A percentile compares a stretch with the other conserved stretches of the same genome.
These are phyloP conservation scores for Nemophila menziesii DNA, from an alignment of 257 asterid genomes.

Conservation along the genomic window DNA sequence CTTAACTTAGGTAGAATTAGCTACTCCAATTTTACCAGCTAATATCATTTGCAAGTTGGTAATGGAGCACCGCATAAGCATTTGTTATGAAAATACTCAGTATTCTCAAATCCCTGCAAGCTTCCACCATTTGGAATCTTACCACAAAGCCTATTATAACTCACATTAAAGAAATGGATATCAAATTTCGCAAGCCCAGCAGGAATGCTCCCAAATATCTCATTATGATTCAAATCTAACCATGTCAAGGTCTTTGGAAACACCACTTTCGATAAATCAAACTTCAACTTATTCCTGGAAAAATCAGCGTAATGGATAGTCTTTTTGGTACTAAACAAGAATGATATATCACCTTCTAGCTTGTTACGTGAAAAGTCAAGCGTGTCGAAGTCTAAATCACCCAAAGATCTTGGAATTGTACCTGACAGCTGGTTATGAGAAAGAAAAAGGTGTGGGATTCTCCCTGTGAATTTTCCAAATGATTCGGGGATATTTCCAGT, in stretches of 20 bases:
- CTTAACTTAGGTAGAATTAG: too few relatives aligned
- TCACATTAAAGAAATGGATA: conserved; percentile 29
- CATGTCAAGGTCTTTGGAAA: conserved; percentile 20
- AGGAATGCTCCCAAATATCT: conserved; percentile 38
- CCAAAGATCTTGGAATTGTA: conserved; percentile 27
- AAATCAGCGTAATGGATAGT: conserved; percentile 18
- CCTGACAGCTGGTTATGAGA: conserved; percentile 59
- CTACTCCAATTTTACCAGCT: too few relatives aligned
- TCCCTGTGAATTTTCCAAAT: conserved; percentile 26
- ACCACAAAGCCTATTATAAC: conserved; percentile 55
- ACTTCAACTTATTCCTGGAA: conserved; percentile 43
- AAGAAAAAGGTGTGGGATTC: conserved; percentile 26
- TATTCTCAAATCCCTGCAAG: conserved; percentile 20
- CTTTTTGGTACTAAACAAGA: conserved; percentile 51
- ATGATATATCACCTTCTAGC: conserved; percentile 44
- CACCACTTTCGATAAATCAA: conserved; percentile 41
- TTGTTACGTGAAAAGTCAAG: conserved; percentile 37
- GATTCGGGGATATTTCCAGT: conserved; percentile 40
- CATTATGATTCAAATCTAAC: conserved; percentile 51
- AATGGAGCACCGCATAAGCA: conserved; percentile 52
- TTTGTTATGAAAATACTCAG: conserved; percentile 33
- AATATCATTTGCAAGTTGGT: conserved; percentile 37
- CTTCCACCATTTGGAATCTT: conserved; percentile 36
- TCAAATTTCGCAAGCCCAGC: conserved; percentile 16
- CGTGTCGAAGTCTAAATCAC: conserved; percentile 16